Evolutionary conservation across 2,329 filamentous ascomycete genomes (phyloP).

Genomic region (Bipolaris victoriae): DNA sequence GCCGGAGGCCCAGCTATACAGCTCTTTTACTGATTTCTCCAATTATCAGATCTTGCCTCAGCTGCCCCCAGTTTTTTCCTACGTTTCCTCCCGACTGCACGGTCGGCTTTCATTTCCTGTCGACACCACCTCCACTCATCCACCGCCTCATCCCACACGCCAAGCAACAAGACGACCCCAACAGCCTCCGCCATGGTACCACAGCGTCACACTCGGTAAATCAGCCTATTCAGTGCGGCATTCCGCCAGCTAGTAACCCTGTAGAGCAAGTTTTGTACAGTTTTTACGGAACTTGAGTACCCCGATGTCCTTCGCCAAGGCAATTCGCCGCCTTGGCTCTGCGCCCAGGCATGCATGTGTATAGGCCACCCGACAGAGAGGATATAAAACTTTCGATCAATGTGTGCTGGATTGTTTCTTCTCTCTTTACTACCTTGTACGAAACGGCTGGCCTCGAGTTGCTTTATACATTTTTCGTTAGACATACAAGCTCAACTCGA

Average conservation of each 20-base stretch:
- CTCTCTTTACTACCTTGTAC: slow-evolving; percentile 1
- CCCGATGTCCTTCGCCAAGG: slow-evolving; percentile 35
- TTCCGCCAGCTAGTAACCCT: slow-evolving; percentile 14
- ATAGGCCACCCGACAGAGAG: slow-evolving; percentile 4
- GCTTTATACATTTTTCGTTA: not conserved
- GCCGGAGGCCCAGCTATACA: not conserved
- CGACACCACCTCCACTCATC: slow-evolving; percentile 7
- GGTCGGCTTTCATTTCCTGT: slow-evolving; percentile 2
- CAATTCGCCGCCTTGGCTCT: slow-evolving; percentile 32
- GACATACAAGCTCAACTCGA: not conserved
- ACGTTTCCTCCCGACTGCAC: not conserved
- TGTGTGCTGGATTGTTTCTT: not conserved
- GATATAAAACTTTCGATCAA: slow-evolving; percentile 19
- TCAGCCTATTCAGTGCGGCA: not conserved
- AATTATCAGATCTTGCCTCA: not conserved
- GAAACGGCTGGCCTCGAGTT: slow-evolving; percentile 5
- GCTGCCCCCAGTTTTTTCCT: not conserved
- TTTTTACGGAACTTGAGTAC: slow-evolving; percentile 30
- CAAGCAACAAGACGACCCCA: slow-evolving; percentile 6
- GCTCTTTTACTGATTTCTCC: too few relatives aligned
- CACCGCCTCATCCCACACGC: slow-evolving; percentile 7
- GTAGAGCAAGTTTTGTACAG: slow-evolving; percentile 13
- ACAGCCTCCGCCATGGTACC: slow-evolving; percentile 12
- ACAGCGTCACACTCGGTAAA: slow-evolving; percentile 9
- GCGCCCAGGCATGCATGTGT: slow-evolving; percentile 16